Percentiles rank a stretch among this genome's conserved stretches.
phyloP scores from a whole-genome alignment of 78 protist species.

The Dictyostelium discoideum region dicty_2.7 NC_007088.5:3675501-3676000 shows the following conservation, averaged over 20 bases:
- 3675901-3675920: neutral
- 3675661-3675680: too few relatives aligned
- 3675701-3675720: too few relatives aligned
- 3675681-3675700: too few relatives aligned
- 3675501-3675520: slow-evolving; percentile 94
- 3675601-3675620: too few relatives aligned
- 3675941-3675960: neutral
- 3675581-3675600: too few relatives aligned
- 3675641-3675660: too few relatives aligned
- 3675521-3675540: slow-evolving; percentile 89
- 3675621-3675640: too few relatives aligned
- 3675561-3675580: neutral
- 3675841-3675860: slow-evolving; percentile 20
- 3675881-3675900: neutral
- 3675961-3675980: too few relatives aligned
- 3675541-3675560: slow-evolving; percentile 92
- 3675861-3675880: slow-evolving; percentile 29
- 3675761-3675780: slow-evolving; percentile 97
- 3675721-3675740: slow-evolving; percentile 96
- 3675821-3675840: slow-evolving; percentile 83
- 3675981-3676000: too few relatives aligned
- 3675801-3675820: slow-evolving; percentile 93
- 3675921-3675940: neutral
- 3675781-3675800: slow-evolving; percentile 93
- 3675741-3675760: slow-evolving; percentile 97